Percentiles rank a stretch among this genome's conserved stretches.
phyloP scores from a whole-genome alignment of 192 early-diverging fungal species.

The Coemansia sp. region DNA sequence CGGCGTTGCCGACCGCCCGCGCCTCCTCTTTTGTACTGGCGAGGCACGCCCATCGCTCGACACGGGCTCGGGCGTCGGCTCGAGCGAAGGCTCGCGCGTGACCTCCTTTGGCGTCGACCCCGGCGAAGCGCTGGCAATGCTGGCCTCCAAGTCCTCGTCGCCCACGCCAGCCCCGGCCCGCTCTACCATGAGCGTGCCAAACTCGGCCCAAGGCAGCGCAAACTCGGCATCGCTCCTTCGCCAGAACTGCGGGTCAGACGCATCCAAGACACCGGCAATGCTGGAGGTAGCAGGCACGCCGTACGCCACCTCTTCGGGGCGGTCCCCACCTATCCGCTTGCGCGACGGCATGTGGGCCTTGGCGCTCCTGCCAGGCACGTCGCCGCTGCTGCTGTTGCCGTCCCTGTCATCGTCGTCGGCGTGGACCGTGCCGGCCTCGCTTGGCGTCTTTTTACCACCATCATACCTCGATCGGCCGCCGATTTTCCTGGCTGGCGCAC shows the following conservation, averaged over 20 bases:
- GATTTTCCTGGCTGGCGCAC: neutral
- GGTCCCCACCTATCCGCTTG: no score
- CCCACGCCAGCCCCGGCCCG: conserved; percentile 22
- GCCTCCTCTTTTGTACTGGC: conserved; percentile 17
- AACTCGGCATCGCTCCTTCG: conserved; percentile 30
- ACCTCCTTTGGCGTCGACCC: conserved; percentile 1
- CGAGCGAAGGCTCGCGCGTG: conserved; percentile 7
- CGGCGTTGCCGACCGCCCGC: conserved; percentile 36
- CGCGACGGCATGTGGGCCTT: no score
- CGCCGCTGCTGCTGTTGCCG: neutral
- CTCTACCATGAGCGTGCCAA: conserved; percentile 47
- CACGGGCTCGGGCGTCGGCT: conserved; percentile 11
- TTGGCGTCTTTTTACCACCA: no score
- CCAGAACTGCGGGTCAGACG: conserved; percentile 46
- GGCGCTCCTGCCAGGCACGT: neutral
- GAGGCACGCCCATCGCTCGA: conserved; percentile 22
- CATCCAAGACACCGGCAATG: conserved; percentile 17
- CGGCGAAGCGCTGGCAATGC: conserved; percentile 1
- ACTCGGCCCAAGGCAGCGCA: conserved; percentile 40
- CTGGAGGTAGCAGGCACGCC: neutral
- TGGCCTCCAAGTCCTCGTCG: conserved; percentile 19
- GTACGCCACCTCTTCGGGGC: no score
- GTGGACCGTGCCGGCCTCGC: no score
- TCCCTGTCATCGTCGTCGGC: neutral
- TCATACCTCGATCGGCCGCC: no score